Base-by-base conservation (phyloP, 768 basidiomycete genomes). In the Termitomyces sp. region DNA sequence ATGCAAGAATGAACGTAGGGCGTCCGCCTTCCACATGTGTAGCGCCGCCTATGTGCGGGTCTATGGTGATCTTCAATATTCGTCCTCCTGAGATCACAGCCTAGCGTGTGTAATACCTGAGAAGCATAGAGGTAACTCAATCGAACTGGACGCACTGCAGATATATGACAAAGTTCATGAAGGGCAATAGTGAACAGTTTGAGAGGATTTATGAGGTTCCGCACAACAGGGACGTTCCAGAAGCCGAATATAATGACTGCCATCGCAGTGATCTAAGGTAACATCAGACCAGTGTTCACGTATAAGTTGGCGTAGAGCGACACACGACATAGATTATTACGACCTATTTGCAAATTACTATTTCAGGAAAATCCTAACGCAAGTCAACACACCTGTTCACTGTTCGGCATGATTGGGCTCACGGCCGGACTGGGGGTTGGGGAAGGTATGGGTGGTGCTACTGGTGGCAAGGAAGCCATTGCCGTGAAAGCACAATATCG, bases 171-270 rank as follows among this genome's bases (percentile, higher is more conserved):
- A 16, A 94, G 77, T 67, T 94, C 92, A 65, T 94, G 92, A 82
- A 85, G 91, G 44, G 91, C 92, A 59, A 94, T 92, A 53, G 90
- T 89, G 67, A 94, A 87, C 14, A 94, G 76, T 70, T 94, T 94
- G 64, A 94, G 78, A 9, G 92, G 92, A 66, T 83, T 90, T 66
- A 93, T 92, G 72, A 90, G 66, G 66, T 85, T 83, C 47, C 92
- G 79, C 26, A 85, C 85, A 56, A 87, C 84, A 4, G 92, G 92
- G 44, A 93, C 88, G 71, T 87, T 89, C 92, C 92, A 94, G 62
- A 92, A 79, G 44, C 89, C 92, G 65, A 92, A 91, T 58, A 92
- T 90, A 60, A 93, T 81, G 58, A 94, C 90, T 51, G 88, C 82
- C 77, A 87, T 92, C 52, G 92, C 89, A 54, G 92, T 83, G 51